Base-by-base conservation (phyloP, 768 basidiomycete genomes). In the Ephemerocybe angulata region DNA sequence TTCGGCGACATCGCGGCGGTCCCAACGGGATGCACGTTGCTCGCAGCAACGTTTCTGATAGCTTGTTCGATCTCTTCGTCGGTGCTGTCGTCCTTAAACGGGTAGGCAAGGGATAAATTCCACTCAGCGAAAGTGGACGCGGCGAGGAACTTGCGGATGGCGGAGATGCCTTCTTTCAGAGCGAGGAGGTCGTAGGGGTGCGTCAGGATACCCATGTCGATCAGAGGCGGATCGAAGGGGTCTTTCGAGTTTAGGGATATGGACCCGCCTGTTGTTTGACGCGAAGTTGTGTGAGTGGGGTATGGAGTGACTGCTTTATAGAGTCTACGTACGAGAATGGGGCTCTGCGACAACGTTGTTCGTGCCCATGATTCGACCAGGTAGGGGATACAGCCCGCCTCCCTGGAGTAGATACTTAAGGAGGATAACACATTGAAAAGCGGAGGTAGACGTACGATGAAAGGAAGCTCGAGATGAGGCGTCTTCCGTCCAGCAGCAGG, bases 1-100 rank as follows among this genome's bases (percentile, higher is more conserved):
- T 52, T 52, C 0, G 65, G 58, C 3, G 69, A 69, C 69, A 75
- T 71, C 6, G 58, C 58, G 3, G 72, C 70, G 1, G 70, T 72
- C 3, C 70, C 65, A 12, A 66, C 63, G 7, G 54, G 54, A 33
- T 55, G 54, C 11, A 28, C 35, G 13, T 28, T 48, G 21, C 21
- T 41, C 13, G 21, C 21, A 4, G 22, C 54, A 2, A 31, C 21
- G n/a, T 41, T 43, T 42, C 54, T 27, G 13, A 55, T 55, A 3
- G 28, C 37, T 17, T 49, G n/a, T 6, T 50, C 40, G 13, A 55
- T 13, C 28, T 55, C 47, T 25, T 40, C 48, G n/a, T 55, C 48
- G 1, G 35, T 50, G 37, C 24, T 50, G 8, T 37, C 47, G 7
- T 50, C 47, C 2, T 19, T 33, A 12, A 50, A 43, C 13, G 56